Evolutionary conservation across 1,284 basidiomycete genomes (phyloP), one percentile per base, ranked within the genome.

Genomic region (Marasmius sp.): DNA sequence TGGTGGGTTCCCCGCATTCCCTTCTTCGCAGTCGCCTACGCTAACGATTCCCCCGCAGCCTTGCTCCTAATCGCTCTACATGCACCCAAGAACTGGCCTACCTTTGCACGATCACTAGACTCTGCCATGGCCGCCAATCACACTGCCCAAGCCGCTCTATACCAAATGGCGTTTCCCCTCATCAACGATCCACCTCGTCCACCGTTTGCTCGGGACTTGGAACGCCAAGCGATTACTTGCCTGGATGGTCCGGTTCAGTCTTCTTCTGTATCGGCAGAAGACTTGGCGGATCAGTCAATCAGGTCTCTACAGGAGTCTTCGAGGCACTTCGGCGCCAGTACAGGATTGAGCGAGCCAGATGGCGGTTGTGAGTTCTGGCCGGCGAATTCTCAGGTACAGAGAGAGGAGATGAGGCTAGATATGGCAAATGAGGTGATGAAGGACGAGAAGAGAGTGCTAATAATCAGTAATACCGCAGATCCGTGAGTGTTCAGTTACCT

Each of bases 301-400:
- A 57, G 52, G n/a, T 62, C 66, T 5, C 56, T 69, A 49, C 37
- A 48, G 10, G 60, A 63, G 22, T 64, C 68, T 12, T 69, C 67
- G 10, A 59, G 51, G n/a, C 68, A 69, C 57, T 71, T 71, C 50
- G 69, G 67, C 3, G 52, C 61, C 27, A 69, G 68, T 41, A 61
- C 64, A 14, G 61, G 60, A 0, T 48, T 69, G 0, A 65, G 62
- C 9, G 68, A 71, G 58, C 69, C 67, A 3, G 68, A 69, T 55
- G 67, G 68, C 12, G 69, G 68, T 22, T 71, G 69, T 49, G 64
- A 68, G 58, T 71, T 66, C 41, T 69, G 69, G 69, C 65, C 66
- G 52, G 65, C 62, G 18, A 45, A 55, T 11, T 47, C 45, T 8
- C 11, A 47, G 45, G 45, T 47, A 1, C 62, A n/a, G 33, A 54